phyloP scores from a whole-genome alignment of 495 filamentous ascomycete genomes.

The Tuber brumale region DNA sequence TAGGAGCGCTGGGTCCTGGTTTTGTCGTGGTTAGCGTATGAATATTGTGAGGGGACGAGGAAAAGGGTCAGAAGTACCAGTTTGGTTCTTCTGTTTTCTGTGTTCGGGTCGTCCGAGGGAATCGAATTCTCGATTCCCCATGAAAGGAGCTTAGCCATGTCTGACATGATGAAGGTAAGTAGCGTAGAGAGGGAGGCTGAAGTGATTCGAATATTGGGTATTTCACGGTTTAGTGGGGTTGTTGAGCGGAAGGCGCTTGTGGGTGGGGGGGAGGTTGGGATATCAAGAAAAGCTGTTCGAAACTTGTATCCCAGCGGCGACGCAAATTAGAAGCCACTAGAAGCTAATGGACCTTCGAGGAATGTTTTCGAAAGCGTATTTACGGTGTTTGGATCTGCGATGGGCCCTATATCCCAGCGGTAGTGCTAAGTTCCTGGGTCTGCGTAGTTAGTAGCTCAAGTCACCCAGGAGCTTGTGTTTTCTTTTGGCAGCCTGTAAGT shows the following conservation, averaged over 20 bases:
- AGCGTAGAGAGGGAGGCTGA: not conserved
- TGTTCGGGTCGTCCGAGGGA: conserved; percentile 38
- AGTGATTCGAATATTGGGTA: not conserved
- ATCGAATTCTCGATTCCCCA: conserved; percentile 84
- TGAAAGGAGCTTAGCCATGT: conserved; percentile 75
- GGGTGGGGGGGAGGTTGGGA: not conserved
- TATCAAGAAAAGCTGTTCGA: conserved; percentile 6
- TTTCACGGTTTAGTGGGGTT: not conserved
- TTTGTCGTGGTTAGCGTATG: conserved; percentile 15
- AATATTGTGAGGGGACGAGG: conserved; percentile 37
- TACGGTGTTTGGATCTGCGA: not conserved
- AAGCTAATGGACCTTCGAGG: conserved; percentile 6
- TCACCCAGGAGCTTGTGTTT: not conserved
- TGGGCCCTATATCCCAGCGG: not conserved
- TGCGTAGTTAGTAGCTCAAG: not conserved
- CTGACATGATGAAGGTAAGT: conserved; percentile 38
- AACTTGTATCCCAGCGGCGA: not conserved
- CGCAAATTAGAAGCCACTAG: conserved; percentile 11
- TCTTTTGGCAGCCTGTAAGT: not conserved
- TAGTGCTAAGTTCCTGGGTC: not conserved
- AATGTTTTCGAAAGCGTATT: conserved; percentile 1
- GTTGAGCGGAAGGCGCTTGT: conserved; percentile 3
- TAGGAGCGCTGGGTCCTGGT: conserved; percentile 46
- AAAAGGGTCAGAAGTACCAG: conserved; percentile 44
- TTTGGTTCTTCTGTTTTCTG: conserved; percentile 39